A percentile compares a stretch with the other conserved stretches of the same genome.
These are phyloP conservation scores for Penicillium sp. DNA, from an alignment of 2,329 filamentous ascomycete genomes.

Conservation along the genomic window DNA sequence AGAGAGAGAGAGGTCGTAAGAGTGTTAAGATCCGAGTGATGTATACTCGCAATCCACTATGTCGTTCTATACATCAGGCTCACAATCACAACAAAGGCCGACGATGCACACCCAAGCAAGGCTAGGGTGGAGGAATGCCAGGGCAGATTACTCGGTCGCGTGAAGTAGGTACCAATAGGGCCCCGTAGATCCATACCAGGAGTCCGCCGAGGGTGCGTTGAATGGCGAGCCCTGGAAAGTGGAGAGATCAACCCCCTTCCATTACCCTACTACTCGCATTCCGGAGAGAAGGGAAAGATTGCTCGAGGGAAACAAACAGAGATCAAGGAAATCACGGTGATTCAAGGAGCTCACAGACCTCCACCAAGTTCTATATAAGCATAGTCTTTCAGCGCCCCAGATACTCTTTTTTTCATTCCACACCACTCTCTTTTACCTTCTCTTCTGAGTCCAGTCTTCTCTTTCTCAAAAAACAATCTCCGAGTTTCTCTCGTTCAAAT, in stretches of 20 bases:
- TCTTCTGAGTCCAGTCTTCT: conserved; percentile 28
- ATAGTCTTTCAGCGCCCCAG: conserved; percentile 15
- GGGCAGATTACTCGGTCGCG: conserved; percentile 2
- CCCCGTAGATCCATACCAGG: conserved; percentile 29
- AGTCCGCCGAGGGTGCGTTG: conserved; percentile 7
- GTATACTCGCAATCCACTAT: too few relatives aligned
- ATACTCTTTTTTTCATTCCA: conserved; percentile 27
- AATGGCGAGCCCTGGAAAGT: conserved; percentile 8
- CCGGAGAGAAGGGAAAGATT: conserved; percentile 22
- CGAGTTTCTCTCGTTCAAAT: conserved; percentile 28
- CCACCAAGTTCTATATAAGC: conserved; percentile 35
- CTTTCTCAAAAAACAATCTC: conserved; percentile 10
- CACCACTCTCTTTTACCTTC: conserved; percentile 33
- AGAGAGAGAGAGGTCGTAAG: too few relatives aligned
- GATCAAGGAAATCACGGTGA: neutral
- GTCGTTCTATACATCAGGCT: too few relatives aligned
- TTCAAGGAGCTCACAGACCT: conserved; percentile 19
- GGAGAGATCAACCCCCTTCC: conserved; percentile 13
- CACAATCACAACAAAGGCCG: neutral
- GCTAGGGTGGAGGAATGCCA: conserved; percentile 15
- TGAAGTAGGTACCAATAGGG: conserved; percentile 8
- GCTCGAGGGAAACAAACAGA: conserved; percentile 8
- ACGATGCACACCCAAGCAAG: conserved; percentile 9
- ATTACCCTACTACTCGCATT: conserved; percentile 32
- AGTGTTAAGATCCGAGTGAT: too few relatives aligned